Evolutionary conservation across 768 basidiomycete genomes (phyloP), one percentile per base, ranked within the genome.

Genomic region (Termitomyces sp.): DNA sequence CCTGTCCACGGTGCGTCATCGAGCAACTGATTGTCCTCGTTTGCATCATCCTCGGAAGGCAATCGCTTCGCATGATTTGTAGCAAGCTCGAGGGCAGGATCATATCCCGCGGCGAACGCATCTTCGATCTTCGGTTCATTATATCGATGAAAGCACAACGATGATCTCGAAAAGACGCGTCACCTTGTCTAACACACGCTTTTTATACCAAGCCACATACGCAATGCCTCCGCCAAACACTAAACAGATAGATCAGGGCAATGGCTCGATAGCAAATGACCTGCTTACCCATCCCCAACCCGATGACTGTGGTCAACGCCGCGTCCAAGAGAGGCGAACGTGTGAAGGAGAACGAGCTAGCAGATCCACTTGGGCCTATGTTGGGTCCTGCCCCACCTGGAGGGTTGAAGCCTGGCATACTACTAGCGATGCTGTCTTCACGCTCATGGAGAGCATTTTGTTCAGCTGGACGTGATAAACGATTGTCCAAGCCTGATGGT

Each of bases 181-280:
- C 65, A 89, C 92, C 82, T 96, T 89, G 72, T 84, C 77, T 20
- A 95, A 77, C 20, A 95, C 94, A 66, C 87, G 86, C 65, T 79
- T 82, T 73, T 94, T 94, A 76, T 95, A 94, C 89, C 86, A 92
- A 34, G 79, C 76, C 57, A 91, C 74, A 73, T 92, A 92, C 31
- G 80, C 82, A 10, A 89, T 77, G 52, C 92, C 91, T 45, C 91
- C 89, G 14, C 83, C 68, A 66, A 92, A 89, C 7, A 88, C 85
- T 87, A 14, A 49, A 42, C 25, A 64, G 38, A 52, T n/a, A 20
- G 20, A 59, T 64, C 7, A 66, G 49, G 25, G 14, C n/a, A 25
- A 56, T 31, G 45, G 20, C 34, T 29, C 37, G 20, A 43, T 20
- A 38, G 47, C 34, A 10, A 25, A n/a, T 14, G 15, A 17, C 17